Base-by-base conservation (phyloP, 169 alveolate genomes). In the Eimeria necatrix region DNA sequence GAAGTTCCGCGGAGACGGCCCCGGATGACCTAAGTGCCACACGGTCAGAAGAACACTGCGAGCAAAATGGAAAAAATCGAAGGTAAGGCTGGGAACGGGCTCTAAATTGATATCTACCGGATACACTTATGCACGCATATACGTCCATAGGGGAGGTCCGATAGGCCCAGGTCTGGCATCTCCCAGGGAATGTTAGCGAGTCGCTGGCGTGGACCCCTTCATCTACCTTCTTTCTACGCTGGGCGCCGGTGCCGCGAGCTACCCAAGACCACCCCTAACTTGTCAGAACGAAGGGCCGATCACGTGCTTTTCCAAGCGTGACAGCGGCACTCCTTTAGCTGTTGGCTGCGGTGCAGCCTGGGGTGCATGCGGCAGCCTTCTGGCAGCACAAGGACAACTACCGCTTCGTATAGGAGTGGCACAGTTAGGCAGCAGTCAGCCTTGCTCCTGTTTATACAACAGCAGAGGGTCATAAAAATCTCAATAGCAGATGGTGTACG, bases 311-410 rank as follows among this genome's bases (percentile, higher is more conserved):
- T 73, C 26, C 84, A 73, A 46, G 10, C 16, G 59, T 18, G 84
- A 80, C 68, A 80, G 68, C 14, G 88, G 51, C 71, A n/a, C 68
- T 52, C 68, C 88, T 60, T 52, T 8, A 20, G 71, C 52, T 80
- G 4, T 60, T 52, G 52, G 71, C 71, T 22, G 88, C 68, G 68
- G 88, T 80, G 88, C 88, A 48, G 71, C 48, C 88, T 52, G 60
- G 32, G 59, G 74, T 83, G 91, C 91, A 83, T 83, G 91, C 78
- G 91, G 91, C 73, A 7, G 7, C 68, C 91, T 46, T 24, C 91
- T 24, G 59, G 91, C 4, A 56, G 78, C 59, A 32, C 91, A 24
- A 32, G 76, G 78, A 14, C 32, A 53, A n/a, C 76, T 59, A 78
- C 16, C 24, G 76, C 73, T 83, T 59, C 18, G 91, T 74, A 83